Evolutionary conservation across 1,284 basidiomycete species (phyloP).

Genomic region (Volvariella surrecta): DNA sequence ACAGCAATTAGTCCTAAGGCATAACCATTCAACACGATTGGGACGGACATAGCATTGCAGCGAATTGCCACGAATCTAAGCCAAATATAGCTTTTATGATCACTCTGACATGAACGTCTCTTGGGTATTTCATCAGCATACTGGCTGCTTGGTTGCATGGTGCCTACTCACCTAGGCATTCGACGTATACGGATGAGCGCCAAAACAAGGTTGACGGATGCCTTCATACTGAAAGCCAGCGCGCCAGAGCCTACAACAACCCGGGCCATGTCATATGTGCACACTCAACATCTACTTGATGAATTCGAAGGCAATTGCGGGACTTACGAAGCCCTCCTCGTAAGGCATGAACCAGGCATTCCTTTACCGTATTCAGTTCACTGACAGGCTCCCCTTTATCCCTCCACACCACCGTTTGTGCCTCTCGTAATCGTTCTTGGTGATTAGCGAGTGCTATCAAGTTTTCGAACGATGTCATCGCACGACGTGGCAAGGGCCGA

Average conservation of each 20-base stretch:
- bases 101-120: slow-evolving; percentile 47
- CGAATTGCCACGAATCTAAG: slow-evolving; percentile 72
- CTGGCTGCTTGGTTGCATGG: background rate
- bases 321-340: slow-evolving; percentile 73
- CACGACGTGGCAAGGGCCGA: slow-evolving; percentile 32
- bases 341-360: slow-evolving; percentile 68
- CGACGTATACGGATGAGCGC: slow-evolving; percentile 61
- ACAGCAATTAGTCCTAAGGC: background rate
- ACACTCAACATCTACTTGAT: slow-evolving; percentile 3
- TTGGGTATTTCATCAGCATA: slow-evolving; percentile 10
- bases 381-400: slow-evolving; percentile 70
- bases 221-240: slow-evolving; percentile 72
- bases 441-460: slow-evolving; percentile 74
- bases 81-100: slow-evolving; percentile 78
- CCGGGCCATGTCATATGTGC: background rate
- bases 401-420: slow-evolving; percentile 77
- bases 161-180: slow-evolving; percentile 42
- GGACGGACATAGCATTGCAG: slow-evolving; percentile 71
- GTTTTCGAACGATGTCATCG: slow-evolving; percentile 72
- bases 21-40: slow-evolving; percentile 4
- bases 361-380: slow-evolving; percentile 58
- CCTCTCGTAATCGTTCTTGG: slow-evolving; percentile 60
- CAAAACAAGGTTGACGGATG: slow-evolving; percentile 74
- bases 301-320: slow-evolving; percentile 3
- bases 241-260: slow-evolving; percentile 60